These are phyloP conservation scores for Vigna mungo DNA, from an alignment of 306 rosid genomes.

Conservation along the genomic window DNA sequence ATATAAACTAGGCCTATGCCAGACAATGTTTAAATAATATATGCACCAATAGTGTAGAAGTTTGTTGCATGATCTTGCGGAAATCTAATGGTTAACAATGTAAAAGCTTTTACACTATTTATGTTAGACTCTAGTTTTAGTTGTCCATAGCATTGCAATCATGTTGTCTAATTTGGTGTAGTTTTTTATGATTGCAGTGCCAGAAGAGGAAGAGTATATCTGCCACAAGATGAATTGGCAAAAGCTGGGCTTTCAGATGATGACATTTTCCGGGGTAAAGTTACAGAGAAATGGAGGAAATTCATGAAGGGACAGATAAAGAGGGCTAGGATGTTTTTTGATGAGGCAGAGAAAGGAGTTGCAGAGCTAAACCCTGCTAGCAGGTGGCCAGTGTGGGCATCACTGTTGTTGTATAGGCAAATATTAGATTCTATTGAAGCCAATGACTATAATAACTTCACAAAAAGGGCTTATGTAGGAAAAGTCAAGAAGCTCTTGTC, in stretches of 20 bases:
- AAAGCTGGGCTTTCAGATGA: constrained; percentile 83
- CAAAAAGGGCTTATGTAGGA: constrained; percentile 84
- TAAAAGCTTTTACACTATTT: no score
- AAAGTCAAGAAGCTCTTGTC: constrained; percentile 72
- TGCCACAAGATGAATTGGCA: constrained; percentile 93
- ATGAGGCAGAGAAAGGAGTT: constrained; percentile 89
- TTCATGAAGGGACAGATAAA: constrained; percentile 91
- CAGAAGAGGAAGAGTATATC: constrained; percentile 91
- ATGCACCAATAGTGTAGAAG: no score
- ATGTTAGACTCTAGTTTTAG: not conserved
- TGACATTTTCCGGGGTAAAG: constrained; percentile 72
- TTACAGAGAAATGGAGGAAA: constrained; percentile 86
- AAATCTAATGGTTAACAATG: no score
- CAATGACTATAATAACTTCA: constrained; percentile 89
- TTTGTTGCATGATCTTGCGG: no score
- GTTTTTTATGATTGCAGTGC: constrained; percentile 56
- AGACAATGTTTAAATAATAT: not conserved
- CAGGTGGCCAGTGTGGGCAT: constrained; percentile 96
- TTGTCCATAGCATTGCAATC: not conserved
- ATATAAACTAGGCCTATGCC: not conserved
- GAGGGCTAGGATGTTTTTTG: constrained; percentile 90
- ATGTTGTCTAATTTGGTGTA: constrained; percentile 3
- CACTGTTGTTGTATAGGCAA: constrained; percentile 77
- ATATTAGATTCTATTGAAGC: constrained; percentile 94
- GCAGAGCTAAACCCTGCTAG: constrained; percentile 78